phyloP scores from a whole-genome alignment of 192 early-diverging fungal species.

The Podila epigama region DNA sequence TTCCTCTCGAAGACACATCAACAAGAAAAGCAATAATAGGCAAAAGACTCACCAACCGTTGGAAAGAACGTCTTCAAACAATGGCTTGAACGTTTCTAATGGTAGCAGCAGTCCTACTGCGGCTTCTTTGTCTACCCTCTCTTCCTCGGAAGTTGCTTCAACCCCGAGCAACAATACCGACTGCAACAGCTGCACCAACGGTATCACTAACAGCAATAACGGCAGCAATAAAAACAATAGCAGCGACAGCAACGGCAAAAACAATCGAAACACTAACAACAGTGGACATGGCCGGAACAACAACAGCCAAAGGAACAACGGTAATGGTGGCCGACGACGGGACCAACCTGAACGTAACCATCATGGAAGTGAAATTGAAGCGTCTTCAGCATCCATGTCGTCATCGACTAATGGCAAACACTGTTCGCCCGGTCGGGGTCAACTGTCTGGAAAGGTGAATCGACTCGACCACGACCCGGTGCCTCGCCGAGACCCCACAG shows the following conservation, averaged over 20 bases:
- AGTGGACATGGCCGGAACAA: not conserved
- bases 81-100: conserved; percentile 5
- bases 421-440: conserved; percentile 1
- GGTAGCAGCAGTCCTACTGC: not conserved
- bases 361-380: not conserved
- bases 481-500: conserved; percentile 2
- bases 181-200: not conserved
- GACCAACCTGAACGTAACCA: too few species aligned
- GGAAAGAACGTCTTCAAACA: conserved; percentile 30
- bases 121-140: not conserved
- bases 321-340: too few species aligned
- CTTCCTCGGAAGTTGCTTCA: not conserved
- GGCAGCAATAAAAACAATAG: not conserved
- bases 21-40: conserved; percentile 3
- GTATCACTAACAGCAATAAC: not conserved
- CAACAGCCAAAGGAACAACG: conserved; percentile 3
- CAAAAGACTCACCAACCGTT: not conserved
- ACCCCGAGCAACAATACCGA: not conserved
- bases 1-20: conserved; percentile 19
- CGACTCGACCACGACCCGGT: conserved; percentile 18
- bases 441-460: conserved; percentile 6
- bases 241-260: not conserved
- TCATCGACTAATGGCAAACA: not conserved
- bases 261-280: not conserved
- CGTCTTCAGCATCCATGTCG: conserved; percentile 2